Evolutionary conservation across 2,329 filamentous ascomycete species (phyloP).

Genomic region (Pyrenophora graminea): DNA sequence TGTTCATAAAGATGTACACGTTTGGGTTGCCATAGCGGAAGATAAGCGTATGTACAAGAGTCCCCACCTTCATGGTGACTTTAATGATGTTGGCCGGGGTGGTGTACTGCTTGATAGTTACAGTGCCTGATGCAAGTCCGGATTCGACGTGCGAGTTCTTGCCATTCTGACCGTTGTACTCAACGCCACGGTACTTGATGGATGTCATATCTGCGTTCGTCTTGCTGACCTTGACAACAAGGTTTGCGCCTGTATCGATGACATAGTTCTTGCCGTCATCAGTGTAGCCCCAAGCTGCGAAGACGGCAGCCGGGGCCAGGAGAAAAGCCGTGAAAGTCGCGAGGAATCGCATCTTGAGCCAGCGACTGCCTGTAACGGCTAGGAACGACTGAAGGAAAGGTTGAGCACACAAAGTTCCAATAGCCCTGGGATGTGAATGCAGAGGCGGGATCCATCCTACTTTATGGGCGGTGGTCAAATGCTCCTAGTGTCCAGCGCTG

Average conservation of each 20-base stretch:
- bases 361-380: background rate
- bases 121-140: slow-evolving; percentile 59
- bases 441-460: too few relatives aligned
- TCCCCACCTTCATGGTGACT: slow-evolving; percentile 60
- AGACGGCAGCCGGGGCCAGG: slow-evolving; percentile 36
- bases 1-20: slow-evolving; percentile 55
- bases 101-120: slow-evolving; percentile 48
- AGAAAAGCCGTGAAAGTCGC: slow-evolving; percentile 17
- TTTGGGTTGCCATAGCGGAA: slow-evolving; percentile 62
- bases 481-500: too few relatives aligned
- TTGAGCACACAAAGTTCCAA: too few relatives aligned
- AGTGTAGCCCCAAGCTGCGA: slow-evolving; percentile 49
- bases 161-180: slow-evolving; percentile 53
- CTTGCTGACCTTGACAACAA: slow-evolving; percentile 40
- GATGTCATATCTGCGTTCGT: slow-evolving; percentile 65
- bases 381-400: too few relatives aligned
- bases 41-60: slow-evolving; percentile 64
- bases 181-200: slow-evolving; percentile 61
- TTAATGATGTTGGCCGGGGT: slow-evolving; percentile 53
- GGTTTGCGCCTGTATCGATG: slow-evolving; percentile 39
- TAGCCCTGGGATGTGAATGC: too few relatives aligned
- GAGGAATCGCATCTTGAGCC: slow-evolving; percentile 21
- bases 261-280: slow-evolving; percentile 48
- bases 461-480: too few relatives aligned
- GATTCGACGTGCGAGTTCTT: slow-evolving; percentile 59